Evolutionary conservation across 148 eudicot species (phyloP), one percentile per base, ranked within the genome.

Genomic region (Rhododendron vialii): DNA sequence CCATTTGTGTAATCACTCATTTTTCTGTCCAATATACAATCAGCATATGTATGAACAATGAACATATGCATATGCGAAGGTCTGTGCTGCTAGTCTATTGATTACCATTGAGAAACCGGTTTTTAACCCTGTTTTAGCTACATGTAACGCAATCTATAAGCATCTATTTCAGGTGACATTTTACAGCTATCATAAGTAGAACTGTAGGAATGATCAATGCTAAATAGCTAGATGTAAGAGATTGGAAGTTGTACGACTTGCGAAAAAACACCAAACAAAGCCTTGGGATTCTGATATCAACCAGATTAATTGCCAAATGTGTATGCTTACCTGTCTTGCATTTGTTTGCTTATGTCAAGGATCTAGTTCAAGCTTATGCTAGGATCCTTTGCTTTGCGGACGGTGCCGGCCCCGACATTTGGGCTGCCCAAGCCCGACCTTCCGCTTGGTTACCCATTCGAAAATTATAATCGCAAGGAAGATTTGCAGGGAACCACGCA

Each of bases 1-100:
- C 53, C 51, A 43, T 78, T 9, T 45, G 67, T 11, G 30, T 85
- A 78, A 8, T 85, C 87, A 63, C 63, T 80, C 87, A 85, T 85
- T 41, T 85, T 79, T 80, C 87, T 63, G 76, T n/a, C 47, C 65
- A 85, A 63, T 38, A 45, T 28, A 45, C 53, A n/a, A 24, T 71
- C 38, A 71, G 9, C 3, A 11, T 28, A 10, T 26, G 3, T 28
- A 10, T 26, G 9, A 4, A 78, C 7, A 0, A 4, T n/a, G n/a
- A 47, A 22, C 28, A 36, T 26, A 30, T 20, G n/a, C 11, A 28
- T 0, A 67, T 67, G 11, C 73, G 26, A n/a, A 26, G 73, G 33
- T 26, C 14, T 65, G 15, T 10, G 73, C 33, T 26, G 30, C 33
- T 65, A 61, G 69, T 61, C 69, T 61, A 61, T 7, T 22, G 69